Conservation (phyloP, 305 asterid species). For the Fraxinus albicans region DNA sequence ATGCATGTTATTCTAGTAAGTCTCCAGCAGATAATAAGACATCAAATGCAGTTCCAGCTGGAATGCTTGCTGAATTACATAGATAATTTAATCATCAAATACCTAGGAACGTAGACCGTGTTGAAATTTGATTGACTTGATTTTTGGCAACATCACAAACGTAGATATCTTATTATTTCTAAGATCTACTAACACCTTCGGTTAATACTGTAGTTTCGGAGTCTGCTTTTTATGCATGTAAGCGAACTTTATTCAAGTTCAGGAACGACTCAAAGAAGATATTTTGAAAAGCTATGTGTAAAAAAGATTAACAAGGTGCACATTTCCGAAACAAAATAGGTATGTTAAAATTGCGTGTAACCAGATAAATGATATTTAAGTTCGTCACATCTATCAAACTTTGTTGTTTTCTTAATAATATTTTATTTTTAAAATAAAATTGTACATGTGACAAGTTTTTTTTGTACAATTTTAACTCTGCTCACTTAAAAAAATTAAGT, state of each 20-base stretch:
- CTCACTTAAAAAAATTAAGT: not conserved
- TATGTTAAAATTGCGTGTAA: not conserved
- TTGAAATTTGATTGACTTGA: not conserved
- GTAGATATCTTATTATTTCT: not conserved
- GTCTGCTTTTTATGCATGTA: too few species aligned
- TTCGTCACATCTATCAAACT: not conserved
- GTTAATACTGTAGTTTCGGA: too few species aligned
- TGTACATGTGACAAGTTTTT: too few species aligned
- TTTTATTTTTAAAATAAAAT: too few species aligned
- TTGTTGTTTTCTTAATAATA: not conserved
- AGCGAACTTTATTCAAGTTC: not conserved
- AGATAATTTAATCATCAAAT: not conserved
- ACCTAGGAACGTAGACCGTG: not conserved
- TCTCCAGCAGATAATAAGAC: not conserved
- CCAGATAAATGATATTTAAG: too few species aligned
- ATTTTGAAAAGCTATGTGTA: not conserved
- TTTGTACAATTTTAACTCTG: too few species aligned
- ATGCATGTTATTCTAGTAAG: not conserved
- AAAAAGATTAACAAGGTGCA: not conserved
- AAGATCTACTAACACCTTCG: too few species aligned
- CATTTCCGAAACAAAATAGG: not conserved
- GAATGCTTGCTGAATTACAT: not conserved
- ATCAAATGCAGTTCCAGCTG: not conserved
- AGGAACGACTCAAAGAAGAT: too few species aligned
- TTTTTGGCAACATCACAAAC: not conserved